Base-by-base conservation (phyloP, 176 grass and related monocot genomes). In the Leersia perrieri region DNA sequence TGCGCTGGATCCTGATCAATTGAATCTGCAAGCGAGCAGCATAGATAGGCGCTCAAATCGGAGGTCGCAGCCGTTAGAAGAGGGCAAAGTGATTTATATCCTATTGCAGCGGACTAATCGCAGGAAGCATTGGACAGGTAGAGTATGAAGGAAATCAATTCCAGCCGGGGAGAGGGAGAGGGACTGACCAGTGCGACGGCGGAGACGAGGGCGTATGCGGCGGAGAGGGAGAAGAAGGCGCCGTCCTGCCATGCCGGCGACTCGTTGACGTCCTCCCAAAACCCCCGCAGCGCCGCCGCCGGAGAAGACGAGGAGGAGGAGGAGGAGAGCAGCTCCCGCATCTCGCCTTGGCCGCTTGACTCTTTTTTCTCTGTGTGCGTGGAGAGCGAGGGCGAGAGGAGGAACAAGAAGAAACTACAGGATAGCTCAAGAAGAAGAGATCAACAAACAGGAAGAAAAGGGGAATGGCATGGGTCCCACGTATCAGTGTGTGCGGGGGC, bases 191-290 rank as follows among this genome's bases (percentile, higher is more conserved):
- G 90, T 28, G 95, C 95, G 36, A 92, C 72, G 85, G 83, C 80
- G 63, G 92, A 94, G 73, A 97, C 92, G 72, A 98, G 78, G 25
- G 90, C 90, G 84, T 98, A 98, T 8, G 95, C 88, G 34, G 88
- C 86, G 68, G 82, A 78, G 90, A 98, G 95, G 73, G 91, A 89
- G 83, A 87, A 98, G 83, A 98, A 98, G 88, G 88, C 85, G 6
- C 68, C 80, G 35, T 98, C 88, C 92, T 98, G 92, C 95, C 92
- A 98, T 70, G 81, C 35, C 39, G 44, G 73, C 82, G 88, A 94
- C 74, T 80, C 90, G 80, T 92, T 97, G 58, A 97, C 85, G 28
- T 92, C 88, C 68, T 76, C 42, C 95, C 92, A 97, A 90, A 90
- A 94, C 9, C 90, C 85, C 39, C 77, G 61, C 20, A 94, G 29